Conservation (phyloP, 129 eudicot genomes). For the Arctium lappa region DNA sequence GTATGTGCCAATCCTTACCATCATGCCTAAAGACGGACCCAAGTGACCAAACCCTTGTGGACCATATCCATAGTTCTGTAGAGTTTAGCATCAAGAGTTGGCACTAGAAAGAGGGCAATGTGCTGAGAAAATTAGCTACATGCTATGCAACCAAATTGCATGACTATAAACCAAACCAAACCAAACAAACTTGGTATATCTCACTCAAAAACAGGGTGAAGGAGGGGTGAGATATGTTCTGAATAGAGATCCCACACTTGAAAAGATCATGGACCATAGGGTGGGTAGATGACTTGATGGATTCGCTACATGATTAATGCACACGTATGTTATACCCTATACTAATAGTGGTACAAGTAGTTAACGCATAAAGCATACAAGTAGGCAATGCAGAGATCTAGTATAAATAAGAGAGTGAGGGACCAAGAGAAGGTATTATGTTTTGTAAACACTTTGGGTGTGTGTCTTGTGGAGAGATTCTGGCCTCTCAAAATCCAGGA, state of each 20-base stretch:
- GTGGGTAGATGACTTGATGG: not conserved
- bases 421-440: too few relatives aligned
- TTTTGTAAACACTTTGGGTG: too few relatives aligned
- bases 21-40: not conserved
- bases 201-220: too few relatives aligned
- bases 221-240: too few relatives aligned
- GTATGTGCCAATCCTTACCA: not conserved
- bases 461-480: too few relatives aligned
- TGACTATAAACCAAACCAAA: not conserved
- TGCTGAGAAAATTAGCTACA: not conserved
- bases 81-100: not conserved
- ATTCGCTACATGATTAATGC: not conserved
- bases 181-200: not conserved
- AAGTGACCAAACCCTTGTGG: not conserved
- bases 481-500: too few relatives aligned
- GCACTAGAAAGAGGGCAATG: not conserved
- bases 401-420: too few relatives aligned
- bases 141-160: not conserved
- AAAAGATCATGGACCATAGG: not conserved
- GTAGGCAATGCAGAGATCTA: too few relatives aligned
- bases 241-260: not conserved
- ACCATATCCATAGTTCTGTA: not conserved
- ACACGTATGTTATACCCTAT: not conserved
- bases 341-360: too few relatives aligned
- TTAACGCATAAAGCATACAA: too few relatives aligned